These are phyloP conservation scores for Nakataea oryzae DNA, from an alignment of 2,329 filamentous ascomycete species.

Conservation along the genomic window DNA sequence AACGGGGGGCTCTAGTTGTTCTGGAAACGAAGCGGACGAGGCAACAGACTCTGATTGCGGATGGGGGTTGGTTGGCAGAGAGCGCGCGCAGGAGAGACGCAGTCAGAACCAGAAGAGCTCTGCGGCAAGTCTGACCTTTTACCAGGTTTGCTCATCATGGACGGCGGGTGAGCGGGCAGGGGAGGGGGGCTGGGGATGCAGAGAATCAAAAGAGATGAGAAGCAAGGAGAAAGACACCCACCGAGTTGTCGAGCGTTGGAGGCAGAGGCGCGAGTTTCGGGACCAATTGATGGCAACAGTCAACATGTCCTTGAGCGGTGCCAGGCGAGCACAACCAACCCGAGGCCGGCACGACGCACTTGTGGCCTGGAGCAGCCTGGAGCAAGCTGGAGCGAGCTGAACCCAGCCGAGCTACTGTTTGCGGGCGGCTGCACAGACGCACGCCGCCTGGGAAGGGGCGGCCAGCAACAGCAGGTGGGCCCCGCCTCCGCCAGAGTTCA, in stretches of 20 bases:
- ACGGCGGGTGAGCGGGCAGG: constrained; percentile 13
- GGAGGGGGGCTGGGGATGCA: background rate
- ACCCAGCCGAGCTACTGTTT: background rate
- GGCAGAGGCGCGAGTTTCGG: background rate
- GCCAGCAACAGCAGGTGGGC: background rate
- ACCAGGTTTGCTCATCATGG: constrained; percentile 33
- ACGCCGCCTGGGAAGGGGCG: background rate
- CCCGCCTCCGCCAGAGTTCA: background rate
- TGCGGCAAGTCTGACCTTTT: constrained; percentile 33
- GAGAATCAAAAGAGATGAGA: background rate
- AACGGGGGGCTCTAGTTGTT: background rate
- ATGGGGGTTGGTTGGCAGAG: constrained; percentile 9
- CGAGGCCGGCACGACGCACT: background rate
- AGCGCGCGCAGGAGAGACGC: constrained; percentile 12
- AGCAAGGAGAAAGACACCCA: background rate
- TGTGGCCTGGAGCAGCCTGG: background rate
- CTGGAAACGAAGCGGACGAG: constrained; percentile 5
- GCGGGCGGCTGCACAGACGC: background rate
- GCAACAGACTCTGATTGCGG: constrained; percentile 9
- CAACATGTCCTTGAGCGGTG: background rate
- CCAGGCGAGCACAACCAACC: background rate
- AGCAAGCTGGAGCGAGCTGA: background rate
- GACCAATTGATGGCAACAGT: background rate
- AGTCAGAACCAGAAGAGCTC: constrained; percentile 26
- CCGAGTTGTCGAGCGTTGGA: background rate